Base-by-base conservation (phyloP, 176 grass and related monocot genomes). In the Thinopyrum elongatum region DNA sequence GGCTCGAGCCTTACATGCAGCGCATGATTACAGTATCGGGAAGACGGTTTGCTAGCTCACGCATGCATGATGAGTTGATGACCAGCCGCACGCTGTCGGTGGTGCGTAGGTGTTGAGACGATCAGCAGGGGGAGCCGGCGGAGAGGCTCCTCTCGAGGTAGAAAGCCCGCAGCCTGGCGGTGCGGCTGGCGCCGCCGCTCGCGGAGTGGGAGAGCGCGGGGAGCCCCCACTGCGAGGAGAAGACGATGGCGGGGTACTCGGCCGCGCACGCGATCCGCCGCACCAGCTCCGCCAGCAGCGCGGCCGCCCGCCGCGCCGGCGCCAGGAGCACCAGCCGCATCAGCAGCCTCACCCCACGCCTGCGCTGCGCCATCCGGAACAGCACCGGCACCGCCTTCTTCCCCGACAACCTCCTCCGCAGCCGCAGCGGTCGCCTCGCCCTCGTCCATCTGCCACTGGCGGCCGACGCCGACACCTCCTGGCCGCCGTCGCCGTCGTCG, bases 181-280 rank as follows among this genome's bases (percentile, higher is more conserved):
- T 92, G 51, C 90, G 77, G 39, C 62, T 55, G 82, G 70, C 81
- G 30, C 28, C 80, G 86, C 11, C 65, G 79, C 85, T 81, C 8
- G 38, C 47, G 12, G 86, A 88, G 82, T 95, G 93, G 12, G 90
- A 93, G 15, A 95, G 86, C 61, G 92, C 83, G 35, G 93, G 93
- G 64, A 95, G 81, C 14, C 93, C 93, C 93, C 88, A 95, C 88
- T 95, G 93, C 17, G 90, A 85, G 61, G 93, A 92, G 85, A 95
- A 93, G 4, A 88, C 90, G 59, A 95, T 90, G 88, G 88, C 62
- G 12, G 93, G 90, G 81, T 84, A 95, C 71, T 87, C 90, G 0
- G 57, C 42, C 2, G 83, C 81, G 81, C 80, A 51, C 41, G 55
- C 88, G 22, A 92, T 35, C n/a, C 88, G 85, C 23, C 93, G 55